phyloP scores from a whole-genome alignment of 108 stramenopile genomes.

The Nannochloropsis gaditana region DNA sequence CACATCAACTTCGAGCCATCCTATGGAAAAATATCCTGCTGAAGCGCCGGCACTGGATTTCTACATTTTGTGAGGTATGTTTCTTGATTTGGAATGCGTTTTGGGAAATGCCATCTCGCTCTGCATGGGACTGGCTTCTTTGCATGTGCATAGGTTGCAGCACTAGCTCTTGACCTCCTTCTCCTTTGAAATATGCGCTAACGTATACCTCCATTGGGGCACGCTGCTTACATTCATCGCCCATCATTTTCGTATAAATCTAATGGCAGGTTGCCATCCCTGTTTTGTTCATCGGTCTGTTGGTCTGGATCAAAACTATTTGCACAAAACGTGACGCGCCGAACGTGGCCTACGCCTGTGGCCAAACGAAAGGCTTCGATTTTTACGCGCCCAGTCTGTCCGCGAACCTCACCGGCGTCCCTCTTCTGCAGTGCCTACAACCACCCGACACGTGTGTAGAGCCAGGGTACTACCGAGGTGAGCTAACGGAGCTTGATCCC shows the following conservation, averaged over 20 bases:
- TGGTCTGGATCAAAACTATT: conserved; percentile 47
- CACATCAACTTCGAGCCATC: conserved; percentile 35
- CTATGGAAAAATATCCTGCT: conserved; percentile 36
- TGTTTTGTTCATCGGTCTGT: conserved; percentile 39
- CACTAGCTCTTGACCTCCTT: background rate
- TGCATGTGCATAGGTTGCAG: background rate
- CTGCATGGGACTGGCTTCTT: background rate
- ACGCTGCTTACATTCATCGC: too few species aligned
- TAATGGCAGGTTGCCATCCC: conserved; percentile 36
- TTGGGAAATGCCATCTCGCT: too few species aligned
- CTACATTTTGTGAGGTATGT: conserved; percentile 27
- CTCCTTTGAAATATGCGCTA: background rate
- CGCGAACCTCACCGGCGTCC: background rate
- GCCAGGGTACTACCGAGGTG: conserved; percentile 26
- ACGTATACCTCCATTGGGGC: background rate
- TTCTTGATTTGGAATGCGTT: too few species aligned
- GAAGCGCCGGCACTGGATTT: conserved; percentile 31
- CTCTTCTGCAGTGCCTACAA: conserved; percentile 27
- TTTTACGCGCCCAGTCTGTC: conserved; percentile 26
- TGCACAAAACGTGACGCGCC: conserved; percentile 36
- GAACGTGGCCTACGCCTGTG: conserved; percentile 32
- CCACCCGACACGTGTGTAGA: conserved; percentile 25
- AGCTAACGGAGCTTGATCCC: conserved; percentile 1
- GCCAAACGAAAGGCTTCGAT: conserved; percentile 34
- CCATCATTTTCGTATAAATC: too few species aligned